Evolutionary conservation across 176 grass and related monocot species (phyloP).

Genomic region (Lolium multiflorum): DNA sequence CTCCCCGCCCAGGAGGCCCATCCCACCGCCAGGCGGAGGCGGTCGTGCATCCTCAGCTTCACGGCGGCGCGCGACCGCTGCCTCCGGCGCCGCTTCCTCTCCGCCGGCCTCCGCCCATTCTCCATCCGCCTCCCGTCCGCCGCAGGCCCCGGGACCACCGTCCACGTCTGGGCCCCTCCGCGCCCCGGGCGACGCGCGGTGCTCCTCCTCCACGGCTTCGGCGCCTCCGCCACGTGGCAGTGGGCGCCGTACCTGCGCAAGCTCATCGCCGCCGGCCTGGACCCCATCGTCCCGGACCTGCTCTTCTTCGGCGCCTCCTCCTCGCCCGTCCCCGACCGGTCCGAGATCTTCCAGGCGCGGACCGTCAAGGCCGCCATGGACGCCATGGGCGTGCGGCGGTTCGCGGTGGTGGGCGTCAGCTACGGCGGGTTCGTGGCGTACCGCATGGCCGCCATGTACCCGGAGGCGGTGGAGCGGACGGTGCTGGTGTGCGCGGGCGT

Average conservation of each 20-base stretch:
- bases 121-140: conserved; percentile 50
- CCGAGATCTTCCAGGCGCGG: conserved; percentile 69
- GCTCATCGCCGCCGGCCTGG: conserved; percentile 70
- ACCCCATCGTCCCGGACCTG: conserved; percentile 87
- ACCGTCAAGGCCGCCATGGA: conserved; percentile 68
- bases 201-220: conserved; percentile 88
- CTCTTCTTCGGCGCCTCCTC: conserved; percentile 84
- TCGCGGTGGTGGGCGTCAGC: conserved; percentile 74
- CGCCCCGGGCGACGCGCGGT: conserved; percentile 46
- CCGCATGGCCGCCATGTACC: conserved; percentile 70
- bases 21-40: conserved; percentile 29
- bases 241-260: conserved; percentile 67
- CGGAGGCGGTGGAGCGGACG: conserved; percentile 64
- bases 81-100: conserved; percentile 59
- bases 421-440: conserved; percentile 88
- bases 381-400: conserved; percentile 55
- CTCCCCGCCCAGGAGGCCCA: not conserved
- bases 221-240: conserved; percentile 86
- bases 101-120: conserved; percentile 69
- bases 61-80: conserved; percentile 68
- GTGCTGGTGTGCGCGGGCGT: conserved; percentile 64
- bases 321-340: conserved; percentile 57
- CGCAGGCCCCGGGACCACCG: conserved; percentile 47
- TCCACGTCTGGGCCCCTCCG: conserved; percentile 70
- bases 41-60: conserved; percentile 64